Evolutionary conservation across 257 asterid genomes (phyloP), one percentile per base, ranked within the genome.

Genomic region (Petunia secreta): DNA sequence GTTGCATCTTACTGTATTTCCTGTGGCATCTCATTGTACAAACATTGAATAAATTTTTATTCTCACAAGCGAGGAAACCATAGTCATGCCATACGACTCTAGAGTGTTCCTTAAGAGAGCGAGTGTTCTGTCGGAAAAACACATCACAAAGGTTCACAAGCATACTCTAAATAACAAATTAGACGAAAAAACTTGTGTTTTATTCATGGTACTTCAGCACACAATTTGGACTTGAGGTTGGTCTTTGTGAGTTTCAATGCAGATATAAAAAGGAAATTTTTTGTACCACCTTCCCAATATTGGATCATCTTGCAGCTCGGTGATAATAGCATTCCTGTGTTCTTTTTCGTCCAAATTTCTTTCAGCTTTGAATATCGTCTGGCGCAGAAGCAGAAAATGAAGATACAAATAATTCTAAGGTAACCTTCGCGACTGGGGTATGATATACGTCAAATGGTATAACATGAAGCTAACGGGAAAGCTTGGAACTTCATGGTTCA

Each of bases 401-500:
- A 5, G 9, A 15, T 13, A 46, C 39, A 69, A 11, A 8, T 52
- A 39, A 7, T 48, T 38, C 48, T 38, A 13, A 64, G 39, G 39
- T 13, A 38, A 2, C 15, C 15, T 67, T 44, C n/a, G 11, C 57
- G 15, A 52, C 57, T 10, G 57, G 34, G 54, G 38, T n/a, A 67
- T 67, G 75, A 67, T 43, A 67, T 38, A n/a, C n/a, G 75, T 41
- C 75, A 43, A 36, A 34, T 41, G 4, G 38, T 67, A 43, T 41
- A 67, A 67, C 52, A 41, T 15, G 75, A 67, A 67, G 55, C 39
- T 67, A 67, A 36, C n/a, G 54, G 55, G 8, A 67, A 67, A 44
- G 76, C 8, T 16, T 3, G 10, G 46, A 44, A 44, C 58, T 16
- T 44, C 53, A 16, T 8, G 76, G 76, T 69, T 40, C 2, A 44